Conservation (phyloP, 257 asterid genomes). For the Solanum chaucha region DNA sequence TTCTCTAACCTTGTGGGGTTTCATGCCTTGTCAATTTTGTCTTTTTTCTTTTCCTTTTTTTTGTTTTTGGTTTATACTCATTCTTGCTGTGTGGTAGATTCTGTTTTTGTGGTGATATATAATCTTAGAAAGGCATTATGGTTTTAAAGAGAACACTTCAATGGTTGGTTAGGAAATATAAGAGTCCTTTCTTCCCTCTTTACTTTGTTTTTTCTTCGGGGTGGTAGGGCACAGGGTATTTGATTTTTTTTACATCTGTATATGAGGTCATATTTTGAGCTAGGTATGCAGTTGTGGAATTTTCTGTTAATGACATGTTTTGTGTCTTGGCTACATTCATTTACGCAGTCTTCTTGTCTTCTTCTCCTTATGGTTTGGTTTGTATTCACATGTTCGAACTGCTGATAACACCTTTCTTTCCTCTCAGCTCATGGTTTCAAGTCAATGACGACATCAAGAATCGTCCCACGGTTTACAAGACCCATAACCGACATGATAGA, state of each 20-base stretch:
- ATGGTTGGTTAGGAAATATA: not conserved
- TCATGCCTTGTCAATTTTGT: not conserved
- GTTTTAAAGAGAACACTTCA: not conserved
- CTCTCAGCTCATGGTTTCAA: constrained; percentile 95
- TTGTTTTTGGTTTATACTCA: not conserved
- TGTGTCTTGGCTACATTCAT: not conserved
- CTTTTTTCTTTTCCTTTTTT: not conserved
- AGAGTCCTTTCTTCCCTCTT: not conserved
- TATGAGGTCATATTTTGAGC: not conserved
- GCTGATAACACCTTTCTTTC: not conserved
- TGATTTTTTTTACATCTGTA: not conserved
- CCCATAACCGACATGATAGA: constrained; percentile 83
- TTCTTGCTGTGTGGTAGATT: not conserved
- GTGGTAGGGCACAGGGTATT: not conserved
- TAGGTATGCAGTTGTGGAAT: not conserved
- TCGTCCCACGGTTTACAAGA: constrained; percentile 86
- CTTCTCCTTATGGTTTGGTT: not conserved
- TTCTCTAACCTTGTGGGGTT: not conserved
- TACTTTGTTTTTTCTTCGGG: not conserved
- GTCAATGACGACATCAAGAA: constrained; percentile 85
- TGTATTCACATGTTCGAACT: not conserved
- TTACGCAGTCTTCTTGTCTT: not conserved
- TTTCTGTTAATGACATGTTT: not conserved
- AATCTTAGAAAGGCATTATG: not conserved
- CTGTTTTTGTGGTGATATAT: not conserved